Percentiles rank a stretch among this genome's conserved stretches.
These are phyloP conservation scores for Coniferiporia weirii DNA, from an alignment of 1,284 basidiomycete genomes.

Conservation along the genomic window DNA sequence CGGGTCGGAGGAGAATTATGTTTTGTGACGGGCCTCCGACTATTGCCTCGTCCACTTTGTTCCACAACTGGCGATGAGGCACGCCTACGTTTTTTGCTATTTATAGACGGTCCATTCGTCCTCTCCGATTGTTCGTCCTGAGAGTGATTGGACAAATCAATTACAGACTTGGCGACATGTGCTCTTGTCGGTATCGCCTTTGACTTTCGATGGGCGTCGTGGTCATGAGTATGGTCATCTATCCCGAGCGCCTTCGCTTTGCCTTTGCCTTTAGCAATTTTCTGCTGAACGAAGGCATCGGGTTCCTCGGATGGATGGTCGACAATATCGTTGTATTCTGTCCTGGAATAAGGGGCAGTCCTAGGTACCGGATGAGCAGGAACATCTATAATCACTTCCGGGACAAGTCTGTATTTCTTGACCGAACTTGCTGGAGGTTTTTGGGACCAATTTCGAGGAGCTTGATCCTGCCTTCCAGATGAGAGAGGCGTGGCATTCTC, in stretches of 20 bases:
- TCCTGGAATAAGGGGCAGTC: neutral
- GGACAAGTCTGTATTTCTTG: neutral
- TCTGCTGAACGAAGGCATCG: neutral
- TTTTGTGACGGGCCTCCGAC: neutral
- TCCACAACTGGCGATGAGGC: constrained; percentile 1
- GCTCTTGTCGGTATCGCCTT: neutral
- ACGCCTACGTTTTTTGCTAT: constrained; percentile 8
- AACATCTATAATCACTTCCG: constrained; percentile 9
- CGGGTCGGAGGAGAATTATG: neutral
- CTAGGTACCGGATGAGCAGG: neutral
- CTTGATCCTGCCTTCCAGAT: neutral
- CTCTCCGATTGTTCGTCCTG: neutral
- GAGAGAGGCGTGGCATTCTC: neutral
- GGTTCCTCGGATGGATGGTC: neutral
- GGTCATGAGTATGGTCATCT: neutral
- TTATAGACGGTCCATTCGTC: neutral
- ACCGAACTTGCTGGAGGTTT: neutral
- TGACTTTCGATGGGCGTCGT: neutral
- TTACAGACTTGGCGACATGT: neutral
- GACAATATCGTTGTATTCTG: neutral
- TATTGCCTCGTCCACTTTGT: neutral
- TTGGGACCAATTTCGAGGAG: neutral
- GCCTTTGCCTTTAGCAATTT: constrained; percentile 2
- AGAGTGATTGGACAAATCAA: neutral
- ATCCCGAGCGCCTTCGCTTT: neutral